These are phyloP conservation scores for sorghum (Sorghum bicolor) DNA, from an alignment of 176 grass and related monocot species.

Conservation along the genomic window DNA sequence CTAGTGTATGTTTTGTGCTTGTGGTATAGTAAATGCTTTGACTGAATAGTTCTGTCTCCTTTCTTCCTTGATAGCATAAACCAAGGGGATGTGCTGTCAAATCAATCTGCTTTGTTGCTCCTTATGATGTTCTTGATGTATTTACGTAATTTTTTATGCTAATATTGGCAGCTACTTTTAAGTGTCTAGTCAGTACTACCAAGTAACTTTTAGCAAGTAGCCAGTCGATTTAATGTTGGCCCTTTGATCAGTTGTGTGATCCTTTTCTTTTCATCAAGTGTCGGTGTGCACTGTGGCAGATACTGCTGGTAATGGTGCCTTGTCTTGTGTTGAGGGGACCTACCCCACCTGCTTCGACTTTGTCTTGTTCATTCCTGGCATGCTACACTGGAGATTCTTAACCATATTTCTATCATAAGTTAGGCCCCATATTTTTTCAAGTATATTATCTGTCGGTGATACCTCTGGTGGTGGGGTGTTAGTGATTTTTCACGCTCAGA, in stretches of 20 bases:
- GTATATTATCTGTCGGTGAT: slow-evolving; percentile 26
- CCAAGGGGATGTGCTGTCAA: slow-evolving; percentile 6
- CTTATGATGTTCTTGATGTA: slow-evolving; percentile 11
- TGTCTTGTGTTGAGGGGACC: slow-evolving; percentile 39
- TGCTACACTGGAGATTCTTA: slow-evolving; percentile 32
- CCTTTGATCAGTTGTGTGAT: slow-evolving; percentile 33
- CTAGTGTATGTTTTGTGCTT: not conserved
- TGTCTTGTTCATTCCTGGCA: slow-evolving; percentile 44
- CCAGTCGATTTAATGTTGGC: slow-evolving; percentile 13
- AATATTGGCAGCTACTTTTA: slow-evolving; percentile 28
- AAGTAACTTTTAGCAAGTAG: slow-evolving; percentile 18
- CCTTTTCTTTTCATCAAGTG: slow-evolving; percentile 32
- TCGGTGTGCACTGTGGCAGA: slow-evolving; percentile 28
- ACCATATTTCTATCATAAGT: slow-evolving; percentile 17
- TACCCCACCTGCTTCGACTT: slow-evolving; percentile 27
- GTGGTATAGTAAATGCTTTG: not conserved
- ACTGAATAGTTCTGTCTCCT: not conserved
- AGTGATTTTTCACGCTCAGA: not conserved
- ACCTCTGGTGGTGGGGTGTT: not conserved
- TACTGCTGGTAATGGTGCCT: slow-evolving; percentile 34
- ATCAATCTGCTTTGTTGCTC: slow-evolving; percentile 18
- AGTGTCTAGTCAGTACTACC: slow-evolving; percentile 1
- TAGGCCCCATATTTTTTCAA: slow-evolving; percentile 14
- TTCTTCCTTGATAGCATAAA: slow-evolving; percentile 5
- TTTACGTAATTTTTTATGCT: slow-evolving; percentile 11